Evolutionary conservation across 2,329 filamentous ascomycete genomes (phyloP), one percentile per base, ranked within the genome.

Genomic region (Xylariomycetidae sp.): DNA sequence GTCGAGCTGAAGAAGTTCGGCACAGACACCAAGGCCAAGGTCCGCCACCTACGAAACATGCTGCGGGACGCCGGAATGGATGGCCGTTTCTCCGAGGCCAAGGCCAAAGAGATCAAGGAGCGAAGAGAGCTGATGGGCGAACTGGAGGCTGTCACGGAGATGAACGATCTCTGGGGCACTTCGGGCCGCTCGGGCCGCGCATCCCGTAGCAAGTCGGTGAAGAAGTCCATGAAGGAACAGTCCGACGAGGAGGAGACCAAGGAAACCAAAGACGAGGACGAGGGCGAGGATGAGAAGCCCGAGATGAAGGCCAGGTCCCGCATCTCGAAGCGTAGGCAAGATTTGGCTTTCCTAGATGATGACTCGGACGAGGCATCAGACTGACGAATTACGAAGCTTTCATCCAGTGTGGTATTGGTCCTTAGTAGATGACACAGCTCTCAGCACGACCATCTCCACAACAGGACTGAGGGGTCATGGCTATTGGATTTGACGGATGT

Each of bases 81-180:
- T 1, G 90, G 89, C 0, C 78, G 90, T 12, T 95, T 87, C 60
- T 94, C 86, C 1, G 74, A 84, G 49, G 80, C 87, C 25, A 90
- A 84, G 51, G 90, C 90, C 1, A 77, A 73, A 16, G 79, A 86
- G 58, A 95, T 96, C 56, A 92, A 87, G 56, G 90, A 95, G 61
- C 70, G 74, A 51, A 73, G 90, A 33, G 90, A 98, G 60, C 69
- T 98, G 22, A 72, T 77, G 50, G 85, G 81, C 1, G 90, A 98
- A 51, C 66, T 95, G 6, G 85, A 92, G 52, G 82, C 79, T 10
- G 87, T 95, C 12, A 79, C 86, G 56, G 80, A 92, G 55, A 89
- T 87, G 50, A 81, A 86, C 38, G 74, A 76, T 46, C 69, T 74
- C 31, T 95, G 89, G 88, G 90, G 90, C 1, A 59, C 62, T 24